These are phyloP conservation scores for Raphanus hybrid DNA, from an alignment of 441 rosid genomes.

Conservation along the genomic window DNA sequence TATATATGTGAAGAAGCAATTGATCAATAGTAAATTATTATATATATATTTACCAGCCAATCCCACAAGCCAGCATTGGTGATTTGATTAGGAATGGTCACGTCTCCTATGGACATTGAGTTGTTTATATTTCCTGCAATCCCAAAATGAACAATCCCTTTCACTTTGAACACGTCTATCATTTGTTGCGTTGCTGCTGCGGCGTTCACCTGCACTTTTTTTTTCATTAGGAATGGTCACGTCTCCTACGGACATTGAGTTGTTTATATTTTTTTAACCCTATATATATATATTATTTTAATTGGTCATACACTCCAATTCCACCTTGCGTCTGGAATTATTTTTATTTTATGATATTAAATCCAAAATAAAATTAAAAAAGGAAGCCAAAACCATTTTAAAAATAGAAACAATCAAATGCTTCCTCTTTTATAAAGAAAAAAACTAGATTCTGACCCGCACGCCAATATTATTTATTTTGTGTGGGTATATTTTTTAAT, in stretches of 20 bases:
- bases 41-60: constrained; percentile 48
- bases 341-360: no score
- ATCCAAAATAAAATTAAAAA: no score
- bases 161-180: constrained; percentile 50
- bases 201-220: constrained; percentile 49
- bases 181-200: constrained; percentile 61
- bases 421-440: background rate
- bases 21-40: background rate
- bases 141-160: constrained; percentile 59
- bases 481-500: no score
- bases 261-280: no score
- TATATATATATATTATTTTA: no score
- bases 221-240: no score
- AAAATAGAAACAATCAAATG: background rate
- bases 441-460: no score
- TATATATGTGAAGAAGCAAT: background rate
- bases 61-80: constrained; percentile 59
- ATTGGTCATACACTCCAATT: no score
- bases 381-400: background rate
- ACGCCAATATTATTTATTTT: no score
- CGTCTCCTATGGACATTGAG: constrained; percentile 64
- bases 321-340: no score
- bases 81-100: constrained; percentile 53
- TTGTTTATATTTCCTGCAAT: constrained; percentile 56
- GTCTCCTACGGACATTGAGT: no score